Evolutionary conservation across 2,329 filamentous ascomycete species (phyloP).

Genomic region (Fusarium gaditjirri): DNA sequence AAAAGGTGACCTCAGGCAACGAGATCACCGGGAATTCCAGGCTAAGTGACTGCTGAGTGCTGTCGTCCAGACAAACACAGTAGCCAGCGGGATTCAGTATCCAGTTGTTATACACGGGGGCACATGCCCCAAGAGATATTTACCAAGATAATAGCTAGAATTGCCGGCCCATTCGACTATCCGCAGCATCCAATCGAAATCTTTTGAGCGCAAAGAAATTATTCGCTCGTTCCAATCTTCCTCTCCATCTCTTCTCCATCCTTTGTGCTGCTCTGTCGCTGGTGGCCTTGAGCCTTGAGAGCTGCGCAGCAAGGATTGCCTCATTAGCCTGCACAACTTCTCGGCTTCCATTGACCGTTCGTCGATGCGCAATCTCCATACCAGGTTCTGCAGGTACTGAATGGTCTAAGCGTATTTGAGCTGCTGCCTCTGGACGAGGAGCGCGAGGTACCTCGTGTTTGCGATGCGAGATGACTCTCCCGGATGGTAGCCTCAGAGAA

Average conservation of each 20-base stretch:
- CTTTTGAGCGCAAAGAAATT: constrained; percentile 5
- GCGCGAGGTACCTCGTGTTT: background rate
- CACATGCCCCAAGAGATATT: no score
- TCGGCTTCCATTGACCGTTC: background rate
- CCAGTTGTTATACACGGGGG: no score
- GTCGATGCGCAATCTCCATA: background rate
- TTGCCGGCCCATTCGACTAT: background rate
- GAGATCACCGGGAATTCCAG: no score
- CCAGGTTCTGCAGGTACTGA: no score
- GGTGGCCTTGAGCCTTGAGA: background rate
- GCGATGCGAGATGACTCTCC: background rate
- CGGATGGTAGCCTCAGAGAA: background rate
- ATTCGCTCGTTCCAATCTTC: background rate
- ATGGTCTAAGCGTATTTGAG: no score
- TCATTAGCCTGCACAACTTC: background rate
- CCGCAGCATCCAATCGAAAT: background rate
- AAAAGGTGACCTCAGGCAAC: no score
- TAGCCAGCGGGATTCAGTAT: no score
- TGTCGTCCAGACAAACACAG: no score
- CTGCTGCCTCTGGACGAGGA: no score
- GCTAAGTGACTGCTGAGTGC: no score
- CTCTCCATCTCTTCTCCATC: background rate
- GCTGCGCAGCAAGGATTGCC: background rate
- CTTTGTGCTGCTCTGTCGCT: background rate
- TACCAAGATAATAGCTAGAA: no score